Percentiles rank a stretch among this genome's conserved stretches.
Evolutionary conservation across 257 asterid species (phyloP).

Genomic region (Anisodus tanguticus): DNA sequence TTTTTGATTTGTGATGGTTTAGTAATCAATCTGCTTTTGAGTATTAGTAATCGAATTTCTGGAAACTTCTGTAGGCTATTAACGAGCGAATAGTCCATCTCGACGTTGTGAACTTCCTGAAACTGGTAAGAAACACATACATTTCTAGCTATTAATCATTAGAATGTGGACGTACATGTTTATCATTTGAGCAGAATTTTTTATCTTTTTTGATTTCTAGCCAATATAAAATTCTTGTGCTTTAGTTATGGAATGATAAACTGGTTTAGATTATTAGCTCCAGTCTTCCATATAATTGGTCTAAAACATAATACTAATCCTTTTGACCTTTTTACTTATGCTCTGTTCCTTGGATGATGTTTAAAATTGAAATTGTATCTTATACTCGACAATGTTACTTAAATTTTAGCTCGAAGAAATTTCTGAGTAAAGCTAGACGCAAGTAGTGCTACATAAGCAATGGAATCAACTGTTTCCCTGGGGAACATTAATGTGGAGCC

Average conservation of each 20-base stretch:
- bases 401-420: background rate
- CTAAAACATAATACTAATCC: too few species aligned
- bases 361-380: background rate
- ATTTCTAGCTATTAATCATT: background rate
- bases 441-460: slow-evolving; percentile 31
- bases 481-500: slow-evolving; percentile 58
- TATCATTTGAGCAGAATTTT: too few species aligned
- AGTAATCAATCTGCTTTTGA: slow-evolving; percentile 10
- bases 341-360: background rate
- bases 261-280: too few species aligned
- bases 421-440: background rate
- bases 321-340: background rate
- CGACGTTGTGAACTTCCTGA: background rate
- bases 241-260: too few species aligned
- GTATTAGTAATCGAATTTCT: background rate
- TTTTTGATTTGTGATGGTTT: background rate
- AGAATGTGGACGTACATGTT: too few species aligned
- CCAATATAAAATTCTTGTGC: too few species aligned
- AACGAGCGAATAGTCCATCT: background rate
- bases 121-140: slow-evolving; percentile 6
- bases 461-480: slow-evolving; percentile 54
- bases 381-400: background rate
- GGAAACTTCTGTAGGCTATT: background rate
- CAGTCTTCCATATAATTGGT: too few species aligned
- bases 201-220: too few species aligned